Evolutionary conservation across 139 green algal genomes (phyloP), one percentile per base, ranked within the genome.

Genomic region (Chlorella ohadii): DNA sequence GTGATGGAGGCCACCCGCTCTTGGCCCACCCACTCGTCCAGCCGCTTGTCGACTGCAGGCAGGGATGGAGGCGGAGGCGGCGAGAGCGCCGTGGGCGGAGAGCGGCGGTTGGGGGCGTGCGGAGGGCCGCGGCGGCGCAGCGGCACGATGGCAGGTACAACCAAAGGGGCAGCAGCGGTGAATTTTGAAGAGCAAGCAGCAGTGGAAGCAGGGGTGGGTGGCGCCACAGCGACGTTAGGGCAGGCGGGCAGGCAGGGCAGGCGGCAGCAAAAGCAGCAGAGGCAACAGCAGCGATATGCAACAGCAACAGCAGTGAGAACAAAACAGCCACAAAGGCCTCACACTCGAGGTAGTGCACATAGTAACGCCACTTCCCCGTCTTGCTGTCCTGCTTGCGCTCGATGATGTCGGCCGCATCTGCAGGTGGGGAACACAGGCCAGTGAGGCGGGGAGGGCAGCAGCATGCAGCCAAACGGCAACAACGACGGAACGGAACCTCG

Each of bases 281-380:
- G 51, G 2, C n/a, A 68, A 28, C 63, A 38, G 28, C 63, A 68
- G 63, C 28, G 27, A 2, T 9, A 12, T 25, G 64, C 12, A 71
- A 4, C 6, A 12, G 36, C 34, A 84, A 13, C 12, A 59, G 51
- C 13, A 20, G 63, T 28, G 5, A 6, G 3, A 38, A 28, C 28
- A 20, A 11, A 11, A 1, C 12, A 59, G 63, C 28, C 34, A 3
- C 13, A 22, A 13, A 22, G 38, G 23, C 84, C 93, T 94, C 81
- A 96, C 92, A 95, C 79, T 98, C 94, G 9, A 92, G 67, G 79
- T 97, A 98, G 87, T 98, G 95, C n/a, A 98, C 93, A 82, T 98
- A 98, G 86, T 95, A 97, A 36, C 76, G 76, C 76, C 36, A n/a
- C 57, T 82, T 82, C 28, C 76, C 36, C 4, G 31, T 57, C 25